Base-by-base conservation (phyloP, 75 land plant genomes). In the Sequoiadendron giganteum region DNA sequence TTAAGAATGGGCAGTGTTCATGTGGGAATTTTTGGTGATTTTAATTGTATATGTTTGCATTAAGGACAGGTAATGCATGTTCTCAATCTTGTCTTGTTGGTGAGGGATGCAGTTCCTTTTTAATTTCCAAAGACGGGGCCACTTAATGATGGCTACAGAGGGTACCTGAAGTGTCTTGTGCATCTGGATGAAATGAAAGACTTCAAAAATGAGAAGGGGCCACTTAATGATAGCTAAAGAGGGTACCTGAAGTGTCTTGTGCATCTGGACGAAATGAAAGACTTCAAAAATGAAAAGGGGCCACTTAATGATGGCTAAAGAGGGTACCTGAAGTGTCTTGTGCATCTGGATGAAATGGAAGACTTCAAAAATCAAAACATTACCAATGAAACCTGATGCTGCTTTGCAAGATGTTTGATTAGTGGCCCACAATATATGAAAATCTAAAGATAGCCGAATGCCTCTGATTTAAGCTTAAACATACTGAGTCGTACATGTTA, bases 1-100 rank as follows among this genome's bases (percentile, higher is more conserved):
- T 75, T 34, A 75, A 75, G 77, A 34, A 75, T 75, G 77, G 77
- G 30, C 70, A 65, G n/a, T 65, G 70, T 65, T 65, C 70, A 25
- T 65, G 70, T 65, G n/a, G 70, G n/a, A 25, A 25, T 25, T 65
- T 65, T 65, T 65, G 70, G 70, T 65, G 70, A 65, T 65, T 28
- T 65, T 65, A 65, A 65, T 65, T 65, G 6, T 61, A 65, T 5
- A 28, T 65, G n/a, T 8, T 65, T 65, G 70, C 30, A 28, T 28
- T 25, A 25, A 6, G 28, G 28, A 65, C 70, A 65, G 70, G 70
- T 65, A 65, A 65, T 25, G 70, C 28, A 21, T 25, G 70, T 8
- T 65, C n/a, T 65, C n/a, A 65, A 25, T 25, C 70, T 25, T 65
- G 10, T 28, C 65, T 58, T 19, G 65, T 19, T 58, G 25, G 28